A percentile compares a stretch with the other conserved stretches of the same genome.
Evolutionary conservation across 768 basidiomycete genomes (phyloP).

Genomic region (Leccinum incarnatum): DNA sequence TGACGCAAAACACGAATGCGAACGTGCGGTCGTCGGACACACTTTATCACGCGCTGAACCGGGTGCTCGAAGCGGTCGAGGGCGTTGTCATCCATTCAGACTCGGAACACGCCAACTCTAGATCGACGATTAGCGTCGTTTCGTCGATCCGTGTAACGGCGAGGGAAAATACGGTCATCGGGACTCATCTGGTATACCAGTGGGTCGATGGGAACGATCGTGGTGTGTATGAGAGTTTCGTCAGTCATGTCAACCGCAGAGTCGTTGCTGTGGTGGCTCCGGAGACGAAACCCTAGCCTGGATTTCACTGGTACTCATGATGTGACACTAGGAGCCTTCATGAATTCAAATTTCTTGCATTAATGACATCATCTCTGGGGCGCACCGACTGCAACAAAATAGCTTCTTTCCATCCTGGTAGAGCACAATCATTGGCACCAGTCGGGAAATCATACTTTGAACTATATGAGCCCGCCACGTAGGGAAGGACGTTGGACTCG

Average conservation of each 20-base stretch:
- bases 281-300: neutral
- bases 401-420: too few relatives aligned
- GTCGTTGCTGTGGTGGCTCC: slow-evolving; percentile 17
- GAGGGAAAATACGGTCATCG: slow-evolving; percentile 38
- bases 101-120: neutral
- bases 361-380: too few relatives aligned
- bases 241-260: slow-evolving; percentile 60
- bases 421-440: too few relatives aligned
- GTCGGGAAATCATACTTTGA: too few relatives aligned
- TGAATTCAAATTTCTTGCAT: too few relatives aligned
- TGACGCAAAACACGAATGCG: neutral
- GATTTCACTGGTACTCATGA: neutral
- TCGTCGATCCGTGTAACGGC: slow-evolving; percentile 28
- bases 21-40: slow-evolving; percentile 5
- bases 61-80: too few relatives aligned
- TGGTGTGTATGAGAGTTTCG: slow-evolving; percentile 61
- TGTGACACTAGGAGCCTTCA: too few relatives aligned
- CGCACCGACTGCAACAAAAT: too few relatives aligned
- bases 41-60: neutral
- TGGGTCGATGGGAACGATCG: slow-evolving; percentile 66
- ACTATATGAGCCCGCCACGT: too few relatives aligned
- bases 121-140: neutral
- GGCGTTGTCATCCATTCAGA: neutral
- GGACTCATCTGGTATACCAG: slow-evolving; percentile 38
- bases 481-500: too few relatives aligned